Evolutionary conservation across 768 basidiomycete species (phyloP).

Genomic region (Lanmaoa pseudosensibilis): DNA sequence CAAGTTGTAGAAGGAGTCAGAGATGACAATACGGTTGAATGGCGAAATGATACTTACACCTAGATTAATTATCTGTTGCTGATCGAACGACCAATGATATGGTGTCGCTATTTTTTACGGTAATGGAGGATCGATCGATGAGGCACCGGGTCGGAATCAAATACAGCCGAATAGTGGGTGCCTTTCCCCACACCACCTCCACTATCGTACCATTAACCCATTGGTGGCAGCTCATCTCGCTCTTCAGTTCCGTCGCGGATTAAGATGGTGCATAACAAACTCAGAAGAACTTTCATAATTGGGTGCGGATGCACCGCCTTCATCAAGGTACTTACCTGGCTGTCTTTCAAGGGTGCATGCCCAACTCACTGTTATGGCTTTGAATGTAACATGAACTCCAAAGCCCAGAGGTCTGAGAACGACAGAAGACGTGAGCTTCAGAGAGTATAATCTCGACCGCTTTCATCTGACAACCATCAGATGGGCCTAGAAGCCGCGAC

Average conservation of each 20-base stretch:
- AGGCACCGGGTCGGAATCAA: not conserved
- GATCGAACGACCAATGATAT: not conserved
- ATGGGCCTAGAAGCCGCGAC: slow-evolving; percentile 88
- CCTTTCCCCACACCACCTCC: not conserved
- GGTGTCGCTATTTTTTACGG: not conserved
- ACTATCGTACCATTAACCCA: too few relatives aligned
- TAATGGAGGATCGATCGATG: not conserved
- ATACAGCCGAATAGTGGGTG: not conserved
- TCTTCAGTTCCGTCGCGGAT: not conserved
- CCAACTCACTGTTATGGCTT: not conserved
- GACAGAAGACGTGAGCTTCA: slow-evolving; percentile 63
- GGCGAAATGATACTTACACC: not conserved
- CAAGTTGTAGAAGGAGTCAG: slow-evolving; percentile 29
- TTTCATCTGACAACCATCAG: slow-evolving; percentile 35
- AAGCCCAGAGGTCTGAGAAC: slow-evolving; percentile 67
- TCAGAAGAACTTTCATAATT: slow-evolving; percentile 18
- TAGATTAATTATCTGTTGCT: not conserved
- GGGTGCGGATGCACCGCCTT: slow-evolving; percentile 23
- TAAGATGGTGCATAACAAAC: slow-evolving; percentile 7
- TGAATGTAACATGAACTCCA: slow-evolving; percentile 2
- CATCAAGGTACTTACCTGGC: slow-evolving; percentile 13
- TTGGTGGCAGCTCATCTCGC: not conserved
- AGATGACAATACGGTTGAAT: not conserved
- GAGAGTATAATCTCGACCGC: too few relatives aligned
- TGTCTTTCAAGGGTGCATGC: not conserved